Conservation (phyloP, 805 yeast genomes). For the Candida stauntonica region DNA sequence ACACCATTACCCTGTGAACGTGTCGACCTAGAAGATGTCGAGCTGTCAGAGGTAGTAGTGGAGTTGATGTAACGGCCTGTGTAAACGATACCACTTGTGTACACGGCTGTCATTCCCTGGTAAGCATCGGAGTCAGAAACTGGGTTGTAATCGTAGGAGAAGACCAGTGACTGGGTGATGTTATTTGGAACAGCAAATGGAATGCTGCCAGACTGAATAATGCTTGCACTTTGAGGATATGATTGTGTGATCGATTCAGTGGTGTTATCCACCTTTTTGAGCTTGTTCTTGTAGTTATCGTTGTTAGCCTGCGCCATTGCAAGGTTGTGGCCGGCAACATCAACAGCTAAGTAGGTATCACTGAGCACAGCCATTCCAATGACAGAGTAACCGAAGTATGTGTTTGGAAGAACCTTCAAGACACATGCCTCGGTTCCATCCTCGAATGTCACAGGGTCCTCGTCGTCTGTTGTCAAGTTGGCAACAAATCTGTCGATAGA, state of each 20-base stretch:
- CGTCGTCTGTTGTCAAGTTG: slow-evolving; percentile 32
- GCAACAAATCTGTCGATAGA: slow-evolving; percentile 46
- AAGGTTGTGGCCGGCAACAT: slow-evolving; percentile 48
- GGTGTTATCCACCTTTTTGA: slow-evolving; percentile 4
- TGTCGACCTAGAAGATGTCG: not conserved
- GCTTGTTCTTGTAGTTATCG: slow-evolving; percentile 6
- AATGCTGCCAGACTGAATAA: slow-evolving; percentile 40
- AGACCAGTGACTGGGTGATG: slow-evolving; percentile 17
- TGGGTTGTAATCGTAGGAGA: slow-evolving; percentile 5
- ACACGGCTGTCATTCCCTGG: slow-evolving; percentile 14
- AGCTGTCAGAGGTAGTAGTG: slow-evolving; percentile 1
- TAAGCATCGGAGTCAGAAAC: slow-evolving; percentile 1
- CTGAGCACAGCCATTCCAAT: slow-evolving; percentile 58
- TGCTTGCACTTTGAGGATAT: slow-evolving; percentile 14
- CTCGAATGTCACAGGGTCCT: slow-evolving; percentile 39
- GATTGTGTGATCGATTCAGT: slow-evolving; percentile 3
- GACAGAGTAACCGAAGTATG: slow-evolving; percentile 43
- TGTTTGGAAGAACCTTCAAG: slow-evolving; percentile 46
- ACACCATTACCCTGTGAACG: not conserved
- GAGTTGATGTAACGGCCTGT: slow-evolving; percentile 15
- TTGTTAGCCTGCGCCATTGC: slow-evolving; percentile 52
- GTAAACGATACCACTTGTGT: slow-evolving; percentile 13
- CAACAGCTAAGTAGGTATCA: slow-evolving; percentile 56
- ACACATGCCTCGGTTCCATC: slow-evolving; percentile 56
- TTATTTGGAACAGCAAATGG: slow-evolving; percentile 44